Percentiles rank a stretch among this genome's conserved stretches.
Evolutionary conservation across 805 yeast genomes (phyloP).

Genomic region (Saturnispora gosingensis): DNA sequence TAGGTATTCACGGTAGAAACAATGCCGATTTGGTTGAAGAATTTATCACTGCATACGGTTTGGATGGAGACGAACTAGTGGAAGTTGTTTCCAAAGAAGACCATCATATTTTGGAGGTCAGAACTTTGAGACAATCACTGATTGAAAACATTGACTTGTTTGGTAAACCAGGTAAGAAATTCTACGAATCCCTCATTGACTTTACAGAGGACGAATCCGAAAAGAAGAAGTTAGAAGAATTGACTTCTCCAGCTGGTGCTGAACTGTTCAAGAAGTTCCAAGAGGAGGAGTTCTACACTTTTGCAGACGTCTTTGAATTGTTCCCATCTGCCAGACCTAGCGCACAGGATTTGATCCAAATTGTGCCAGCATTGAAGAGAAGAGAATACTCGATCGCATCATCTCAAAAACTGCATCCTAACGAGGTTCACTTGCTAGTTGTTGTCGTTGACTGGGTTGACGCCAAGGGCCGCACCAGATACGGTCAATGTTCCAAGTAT

Average conservation of each 20-base stretch:
- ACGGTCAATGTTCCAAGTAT: conserved; percentile 90
- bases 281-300: conserved; percentile 74
- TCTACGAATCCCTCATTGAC: conserved; percentile 73
- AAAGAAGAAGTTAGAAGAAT: conserved; percentile 46
- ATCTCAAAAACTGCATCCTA: conserved; percentile 85
- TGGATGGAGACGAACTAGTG: conserved; percentile 59
- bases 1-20: conserved; percentile 91
- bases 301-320: conserved; percentile 70
- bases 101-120: conserved; percentile 47
- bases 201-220: conserved; percentile 66
- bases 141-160: conserved; percentile 76
- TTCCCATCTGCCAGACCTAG: conserved; percentile 78
- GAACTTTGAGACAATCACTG: conserved; percentile 77
- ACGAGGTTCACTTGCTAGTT: conserved; percentile 81
- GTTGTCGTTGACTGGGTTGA: conserved; percentile 97
- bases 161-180: conserved; percentile 93
- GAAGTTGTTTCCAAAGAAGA: conserved; percentile 65
- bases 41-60: conserved; percentile 64
- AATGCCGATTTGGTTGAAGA: conserved; percentile 50
- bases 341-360: conserved; percentile 54
- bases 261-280: conserved; percentile 73
- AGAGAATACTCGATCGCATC: conserved; percentile 98
- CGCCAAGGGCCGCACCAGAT: conserved; percentile 73
- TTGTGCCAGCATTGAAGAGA: conserved; percentile 84
- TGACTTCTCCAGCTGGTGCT: conserved; percentile 76